Conservation (phyloP, 2,329 filamentous ascomycete genomes). For the Paecilomyces sp. region DNA sequence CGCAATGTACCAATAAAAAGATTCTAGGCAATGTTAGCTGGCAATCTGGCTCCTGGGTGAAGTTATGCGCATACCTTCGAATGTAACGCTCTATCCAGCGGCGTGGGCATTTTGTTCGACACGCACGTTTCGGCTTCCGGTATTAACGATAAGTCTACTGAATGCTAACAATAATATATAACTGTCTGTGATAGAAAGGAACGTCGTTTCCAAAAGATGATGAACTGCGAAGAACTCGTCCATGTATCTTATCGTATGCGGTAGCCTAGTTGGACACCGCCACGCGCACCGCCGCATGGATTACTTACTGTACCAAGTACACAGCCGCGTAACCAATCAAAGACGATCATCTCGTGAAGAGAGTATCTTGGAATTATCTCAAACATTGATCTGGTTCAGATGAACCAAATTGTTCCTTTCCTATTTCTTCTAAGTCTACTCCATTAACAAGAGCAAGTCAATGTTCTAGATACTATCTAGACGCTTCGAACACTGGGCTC, state of each 20-base stretch:
- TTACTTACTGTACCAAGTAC: too few relatives aligned
- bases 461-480: not conserved
- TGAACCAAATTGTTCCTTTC: not conserved
- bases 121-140: not conserved
- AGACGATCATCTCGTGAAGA: too few relatives aligned
- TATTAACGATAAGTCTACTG: not conserved
- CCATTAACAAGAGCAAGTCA: not conserved
- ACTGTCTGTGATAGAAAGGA: not conserved
- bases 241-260: not conserved
- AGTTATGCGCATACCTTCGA: slow-evolving; percentile 47
- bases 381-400: not conserved
- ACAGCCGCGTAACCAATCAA: too few relatives aligned
- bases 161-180: not conserved
- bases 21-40: slow-evolving; percentile 44
- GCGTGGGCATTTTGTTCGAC: slow-evolving; percentile 55
- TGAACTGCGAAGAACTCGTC: not conserved
- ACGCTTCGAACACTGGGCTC: not conserved
- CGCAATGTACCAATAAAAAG: slow-evolving; percentile 56
- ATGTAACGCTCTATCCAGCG: slow-evolving; percentile 60
- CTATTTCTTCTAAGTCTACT: not conserved
- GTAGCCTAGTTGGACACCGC: not conserved
- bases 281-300: not conserved
- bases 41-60: not conserved
- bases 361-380: too few relatives aligned
- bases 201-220: not conserved